phyloP scores from a whole-genome alignment of 768 basidiomycete species.

The Suillus ampliporus region DNA sequence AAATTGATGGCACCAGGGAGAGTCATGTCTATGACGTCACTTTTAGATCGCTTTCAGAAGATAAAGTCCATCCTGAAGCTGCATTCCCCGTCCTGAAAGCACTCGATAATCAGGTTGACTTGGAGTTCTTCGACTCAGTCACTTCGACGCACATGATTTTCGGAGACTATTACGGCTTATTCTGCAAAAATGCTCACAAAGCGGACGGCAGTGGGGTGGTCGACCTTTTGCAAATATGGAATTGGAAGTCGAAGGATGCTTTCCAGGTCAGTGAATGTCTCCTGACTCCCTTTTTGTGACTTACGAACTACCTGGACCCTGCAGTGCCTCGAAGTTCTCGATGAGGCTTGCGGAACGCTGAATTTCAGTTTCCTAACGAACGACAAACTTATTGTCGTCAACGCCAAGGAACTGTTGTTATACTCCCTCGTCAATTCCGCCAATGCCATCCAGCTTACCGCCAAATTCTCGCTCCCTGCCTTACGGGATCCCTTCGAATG shows the following conservation, averaged over 20 bases:
- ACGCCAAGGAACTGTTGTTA: background rate
- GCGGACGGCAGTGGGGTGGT: background rate
- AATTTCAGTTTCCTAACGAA: background rate
- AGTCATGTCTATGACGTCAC: background rate
- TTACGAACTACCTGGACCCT: background rate
- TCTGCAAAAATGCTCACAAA: background rate
- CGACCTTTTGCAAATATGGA: constrained; percentile 3
- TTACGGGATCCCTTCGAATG: background rate
- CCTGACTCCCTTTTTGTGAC: background rate
- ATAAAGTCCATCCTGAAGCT: background rate
- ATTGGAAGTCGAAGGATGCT: background rate
- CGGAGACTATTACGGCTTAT: background rate
- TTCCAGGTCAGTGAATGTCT: background rate
- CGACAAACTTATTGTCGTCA: background rate
- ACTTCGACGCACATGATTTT: background rate
- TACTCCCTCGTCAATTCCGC: background rate
- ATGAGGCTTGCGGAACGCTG: background rate
- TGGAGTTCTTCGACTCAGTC: too few relatives aligned
- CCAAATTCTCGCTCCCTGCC: background rate
- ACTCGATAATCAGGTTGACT: background rate
- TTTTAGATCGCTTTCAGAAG: constrained; percentile 2
- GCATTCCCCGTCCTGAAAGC: background rate
- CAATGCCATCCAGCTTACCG: background rate
- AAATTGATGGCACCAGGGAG: background rate
- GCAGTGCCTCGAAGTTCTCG: background rate